phyloP scores from a whole-genome alignment of 495 filamentous ascomycete species.

The Chaetomidium leptoderma region DNA sequence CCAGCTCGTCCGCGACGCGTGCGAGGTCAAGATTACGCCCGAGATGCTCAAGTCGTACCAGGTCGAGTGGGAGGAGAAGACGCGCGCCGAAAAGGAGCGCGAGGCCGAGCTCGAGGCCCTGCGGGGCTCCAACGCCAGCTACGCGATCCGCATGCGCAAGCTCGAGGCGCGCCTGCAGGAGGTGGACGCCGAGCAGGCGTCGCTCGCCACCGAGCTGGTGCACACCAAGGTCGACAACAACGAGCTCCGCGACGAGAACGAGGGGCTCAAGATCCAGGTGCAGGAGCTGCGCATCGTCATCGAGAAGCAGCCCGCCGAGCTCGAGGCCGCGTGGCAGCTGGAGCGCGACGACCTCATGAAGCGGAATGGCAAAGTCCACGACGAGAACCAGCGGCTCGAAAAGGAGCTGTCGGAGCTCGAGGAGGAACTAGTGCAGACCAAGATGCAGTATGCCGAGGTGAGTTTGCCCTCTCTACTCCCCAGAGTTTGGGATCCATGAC shows the following conservation, averaged over 20 bases:
- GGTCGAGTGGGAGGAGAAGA: slow-evolving; percentile 87
- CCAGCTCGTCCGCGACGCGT: slow-evolving; percentile 87
- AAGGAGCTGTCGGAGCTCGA: slow-evolving; percentile 93
- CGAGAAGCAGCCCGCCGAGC: slow-evolving; percentile 81
- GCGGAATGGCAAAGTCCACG: slow-evolving; percentile 88
- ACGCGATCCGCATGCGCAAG: slow-evolving; percentile 66
- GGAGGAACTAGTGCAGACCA: slow-evolving; percentile 85
- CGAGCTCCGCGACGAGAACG: slow-evolving; percentile 79
- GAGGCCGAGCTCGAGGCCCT: slow-evolving; percentile 79
- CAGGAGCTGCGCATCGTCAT: slow-evolving; percentile 77
- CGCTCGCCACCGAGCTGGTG: slow-evolving; percentile 84
- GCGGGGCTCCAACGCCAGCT: slow-evolving; percentile 56
- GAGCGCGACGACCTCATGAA: slow-evolving; percentile 94
- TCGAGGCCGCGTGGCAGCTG: slow-evolving; percentile 72
- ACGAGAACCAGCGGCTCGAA: slow-evolving; percentile 83
- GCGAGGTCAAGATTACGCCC: slow-evolving; percentile 76
- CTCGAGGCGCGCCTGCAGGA: slow-evolving; percentile 86
- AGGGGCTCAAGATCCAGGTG: slow-evolving; percentile 77
- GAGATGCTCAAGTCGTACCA: slow-evolving; percentile 76
- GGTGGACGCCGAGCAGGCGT: slow-evolving; percentile 88
- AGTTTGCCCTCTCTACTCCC: slow-evolving; percentile 21
- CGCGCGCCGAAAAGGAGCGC: slow-evolving; percentile 67
- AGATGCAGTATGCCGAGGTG: slow-evolving; percentile 95
- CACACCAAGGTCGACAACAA: slow-evolving; percentile 91
- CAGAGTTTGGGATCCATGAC: neutral